Conservation (phyloP, 257 asterid species). For the Striga asiatica region DNA sequence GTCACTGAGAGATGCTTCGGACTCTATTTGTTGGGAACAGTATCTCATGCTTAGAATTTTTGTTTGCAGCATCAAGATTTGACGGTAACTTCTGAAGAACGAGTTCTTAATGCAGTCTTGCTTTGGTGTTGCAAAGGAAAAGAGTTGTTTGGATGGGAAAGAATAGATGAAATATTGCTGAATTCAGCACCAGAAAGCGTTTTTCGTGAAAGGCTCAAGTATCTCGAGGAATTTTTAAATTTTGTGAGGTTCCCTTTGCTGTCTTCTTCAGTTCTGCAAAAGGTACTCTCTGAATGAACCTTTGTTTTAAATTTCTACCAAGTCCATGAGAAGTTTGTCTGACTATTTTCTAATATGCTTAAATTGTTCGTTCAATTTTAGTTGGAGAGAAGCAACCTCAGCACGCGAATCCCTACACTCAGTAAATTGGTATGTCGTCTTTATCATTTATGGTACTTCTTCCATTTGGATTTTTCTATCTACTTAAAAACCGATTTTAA, state of each 20-base stretch:
- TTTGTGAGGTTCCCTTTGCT: conserved; percentile 76
- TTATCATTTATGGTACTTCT: conserved; percentile 4
- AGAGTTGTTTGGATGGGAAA: conserved; percentile 66
- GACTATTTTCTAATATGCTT: neutral
- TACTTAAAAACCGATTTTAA: conserved; percentile 6
- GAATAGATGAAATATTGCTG: conserved; percentile 42
- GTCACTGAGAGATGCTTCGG: no score
- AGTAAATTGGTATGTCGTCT: conserved; percentile 43
- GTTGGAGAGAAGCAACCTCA: conserved; percentile 67
- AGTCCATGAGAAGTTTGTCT: neutral
- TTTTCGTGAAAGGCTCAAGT: conserved; percentile 52
- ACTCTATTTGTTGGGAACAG: no score
- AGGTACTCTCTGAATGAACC: conserved; percentile 33
- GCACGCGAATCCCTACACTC: conserved; percentile 39
- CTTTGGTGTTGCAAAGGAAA: conserved; percentile 66
- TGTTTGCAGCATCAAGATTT: conserved; percentile 79
- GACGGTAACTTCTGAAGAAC: conserved; percentile 92
- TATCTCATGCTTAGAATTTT: neutral
- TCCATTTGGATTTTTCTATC: neutral
- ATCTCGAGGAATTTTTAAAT: conserved; percentile 37
- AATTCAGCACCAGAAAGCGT: conserved; percentile 41
- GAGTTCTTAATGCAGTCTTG: conserved; percentile 78
- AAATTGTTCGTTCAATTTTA: conserved; percentile 29
- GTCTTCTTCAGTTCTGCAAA: conserved; percentile 41
- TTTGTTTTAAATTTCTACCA: neutral